These are phyloP conservation scores for Calonectria hongkongensis DNA, from an alignment of 2,329 filamentous ascomycete genomes.

Conservation along the genomic window DNA sequence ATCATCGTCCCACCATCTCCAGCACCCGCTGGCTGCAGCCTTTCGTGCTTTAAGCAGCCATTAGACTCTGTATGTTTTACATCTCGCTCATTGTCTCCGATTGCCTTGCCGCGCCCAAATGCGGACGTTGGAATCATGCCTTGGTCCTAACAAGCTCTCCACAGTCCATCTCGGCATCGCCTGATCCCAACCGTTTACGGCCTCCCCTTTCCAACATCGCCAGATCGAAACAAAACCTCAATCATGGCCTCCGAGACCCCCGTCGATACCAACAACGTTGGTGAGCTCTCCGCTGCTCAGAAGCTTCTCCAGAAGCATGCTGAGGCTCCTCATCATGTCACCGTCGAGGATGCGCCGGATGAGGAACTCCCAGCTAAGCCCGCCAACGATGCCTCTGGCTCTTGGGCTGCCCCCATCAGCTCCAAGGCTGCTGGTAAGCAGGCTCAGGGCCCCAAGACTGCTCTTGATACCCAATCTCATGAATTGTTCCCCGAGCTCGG, in stretches of 20 bases:
- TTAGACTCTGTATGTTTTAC: constrained; percentile 40
- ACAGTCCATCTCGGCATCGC: constrained; percentile 12
- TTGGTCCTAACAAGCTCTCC: constrained; percentile 7
- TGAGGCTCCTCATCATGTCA: constrained; percentile 74
- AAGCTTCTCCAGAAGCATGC: constrained; percentile 79
- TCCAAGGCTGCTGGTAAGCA: constrained; percentile 82
- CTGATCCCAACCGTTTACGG: constrained; percentile 16
- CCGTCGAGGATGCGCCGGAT: constrained; percentile 87
- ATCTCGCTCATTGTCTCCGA: neutral
- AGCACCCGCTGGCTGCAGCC: constrained; percentile 48
- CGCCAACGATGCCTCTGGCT: constrained; percentile 67
- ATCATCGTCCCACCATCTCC: constrained; percentile 40
- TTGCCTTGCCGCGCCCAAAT: too few relatives aligned
- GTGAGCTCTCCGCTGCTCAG: constrained; percentile 74
- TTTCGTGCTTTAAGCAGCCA: constrained; percentile 50
- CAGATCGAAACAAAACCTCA: constrained; percentile 41
- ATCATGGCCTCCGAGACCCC: constrained; percentile 67
- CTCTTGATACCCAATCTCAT: constrained; percentile 88
- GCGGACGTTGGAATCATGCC: neutral
- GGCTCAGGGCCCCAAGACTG: constrained; percentile 70
- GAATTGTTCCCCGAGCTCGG: constrained; percentile 97
- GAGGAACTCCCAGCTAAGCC: constrained; percentile 81
- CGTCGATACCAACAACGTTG: constrained; percentile 54
- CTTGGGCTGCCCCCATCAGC: constrained; percentile 70
- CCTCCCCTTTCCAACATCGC: constrained; percentile 29